Evolutionary conservation across 345 rosid species (phyloP).

Genomic region (Aethionema arabicum): DNA sequence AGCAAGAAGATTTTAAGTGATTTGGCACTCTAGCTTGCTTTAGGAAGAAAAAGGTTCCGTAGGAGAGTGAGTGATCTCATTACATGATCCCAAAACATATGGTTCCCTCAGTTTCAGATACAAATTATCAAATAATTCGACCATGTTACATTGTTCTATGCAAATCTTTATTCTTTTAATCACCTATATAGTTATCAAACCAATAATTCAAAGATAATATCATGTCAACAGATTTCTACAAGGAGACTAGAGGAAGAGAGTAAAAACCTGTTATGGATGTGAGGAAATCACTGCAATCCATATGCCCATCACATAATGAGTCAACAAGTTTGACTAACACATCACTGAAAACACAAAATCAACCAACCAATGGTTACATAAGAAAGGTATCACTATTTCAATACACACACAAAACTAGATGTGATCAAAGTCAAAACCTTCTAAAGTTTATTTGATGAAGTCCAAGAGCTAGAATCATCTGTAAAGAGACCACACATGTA

Average conservation of each 20-base stretch:
- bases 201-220: neutral
- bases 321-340: conserved; percentile 64
- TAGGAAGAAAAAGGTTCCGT: neutral
- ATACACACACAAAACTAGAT: neutral
- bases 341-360: conserved; percentile 46
- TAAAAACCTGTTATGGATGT: conserved; percentile 70
- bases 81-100: neutral
- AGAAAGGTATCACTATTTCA: neutral
- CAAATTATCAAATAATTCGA: no score
- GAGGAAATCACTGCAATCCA: conserved; percentile 72
- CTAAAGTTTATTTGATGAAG: conserved; percentile 81
- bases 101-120: neutral
- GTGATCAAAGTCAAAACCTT: conserved; percentile 48
- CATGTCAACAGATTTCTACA: neutral
- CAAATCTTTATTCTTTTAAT: neutral
- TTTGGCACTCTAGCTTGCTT: neutral
- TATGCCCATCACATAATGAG: conserved; percentile 59
- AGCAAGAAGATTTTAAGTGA: neutral
- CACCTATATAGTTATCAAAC: neutral
- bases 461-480: conserved; percentile 83
- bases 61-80: neutral
- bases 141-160: neutral
- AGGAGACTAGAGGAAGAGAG: conserved; percentile 3
- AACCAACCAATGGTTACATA: conserved; percentile 13
- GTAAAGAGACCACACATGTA: conserved; percentile 25